Percentiles rank a stretch among this genome's conserved stretches.
phyloP scores from a whole-genome alignment of 2,329 filamentous ascomycete species.

The Pseudogymnoascus sp. region DNA sequence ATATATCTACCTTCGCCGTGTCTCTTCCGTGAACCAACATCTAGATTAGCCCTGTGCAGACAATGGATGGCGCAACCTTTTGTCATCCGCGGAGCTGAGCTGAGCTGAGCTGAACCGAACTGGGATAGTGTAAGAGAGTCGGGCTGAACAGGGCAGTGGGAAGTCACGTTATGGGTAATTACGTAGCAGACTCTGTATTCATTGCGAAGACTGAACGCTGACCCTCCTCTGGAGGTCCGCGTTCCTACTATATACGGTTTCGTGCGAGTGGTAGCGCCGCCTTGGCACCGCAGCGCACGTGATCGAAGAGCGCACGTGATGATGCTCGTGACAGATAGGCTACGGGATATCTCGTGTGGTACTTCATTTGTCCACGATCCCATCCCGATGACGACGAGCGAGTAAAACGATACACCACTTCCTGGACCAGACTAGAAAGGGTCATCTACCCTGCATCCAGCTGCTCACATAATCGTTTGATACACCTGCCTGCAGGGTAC shows the following conservation, averaged over 20 bases:
- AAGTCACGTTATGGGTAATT: too few relatives aligned
- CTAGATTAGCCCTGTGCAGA: background rate
- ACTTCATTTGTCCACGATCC: background rate
- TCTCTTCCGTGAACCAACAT: background rate
- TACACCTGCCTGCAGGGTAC: background rate
- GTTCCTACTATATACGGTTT: too few relatives aligned
- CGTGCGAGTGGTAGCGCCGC: too few relatives aligned
- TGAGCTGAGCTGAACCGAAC: too few relatives aligned
- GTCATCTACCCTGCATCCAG: background rate
- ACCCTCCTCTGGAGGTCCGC: too few relatives aligned
- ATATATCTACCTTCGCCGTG: background rate
- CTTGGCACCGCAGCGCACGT: too few relatives aligned
- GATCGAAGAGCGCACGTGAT: too few relatives aligned
- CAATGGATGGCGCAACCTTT: background rate
- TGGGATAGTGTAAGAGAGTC: too few relatives aligned
- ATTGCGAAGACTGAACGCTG: too few relatives aligned
- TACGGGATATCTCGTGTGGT: background rate
- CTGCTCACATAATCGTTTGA: background rate
- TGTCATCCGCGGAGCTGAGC: background rate
- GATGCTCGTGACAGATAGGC: too few relatives aligned
- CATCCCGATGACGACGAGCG: background rate
- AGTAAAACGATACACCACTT: background rate
- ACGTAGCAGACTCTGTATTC: too few relatives aligned
- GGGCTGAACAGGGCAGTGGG: too few relatives aligned
- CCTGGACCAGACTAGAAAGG: background rate